Evolutionary conservation across 2,329 filamentous ascomycete genomes (phyloP), one percentile per base, ranked within the genome.

Genomic region (Sporothrix protearum): DNA sequence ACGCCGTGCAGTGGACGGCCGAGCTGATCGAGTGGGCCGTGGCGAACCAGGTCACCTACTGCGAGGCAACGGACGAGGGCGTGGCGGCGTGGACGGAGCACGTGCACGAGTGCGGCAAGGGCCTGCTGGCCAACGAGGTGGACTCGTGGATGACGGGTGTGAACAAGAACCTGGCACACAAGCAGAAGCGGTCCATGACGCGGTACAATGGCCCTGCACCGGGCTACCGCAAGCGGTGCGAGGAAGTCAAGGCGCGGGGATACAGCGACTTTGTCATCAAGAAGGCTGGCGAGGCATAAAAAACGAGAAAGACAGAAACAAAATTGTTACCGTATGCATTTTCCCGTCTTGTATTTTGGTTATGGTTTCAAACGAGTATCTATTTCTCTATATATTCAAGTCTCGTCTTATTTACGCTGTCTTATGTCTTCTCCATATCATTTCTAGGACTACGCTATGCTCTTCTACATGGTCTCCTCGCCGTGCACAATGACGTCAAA

Each of bases 101-200:
- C 78, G 85, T 87, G 1, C 76, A 81, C 30, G 79, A 83, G 3
- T 84, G 82, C 68, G 80, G 81, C 0, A 76, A 82, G 47, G 84
- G 84, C 0, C 72, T 83, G 10, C 74, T 87, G 33, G 79, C 80
- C 0, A 83, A 83, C 72, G 81, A 85, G 73, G 82, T 85, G 0
- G 84, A 87, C 73, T 82, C 80, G 1, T 87, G 85, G 85, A 86
- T 86, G 84, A 87, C 84, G 1, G 85, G 85, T 0, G 82, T 87
- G 1, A 87, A 87, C 73, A 84, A 80, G 73, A 86, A 86, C 71
- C 75, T 86, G 51, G 77, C 78, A 19, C 78, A 80, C 49, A 85
- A 85, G 78, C 79, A 82, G 74, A 81, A 80, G 73, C 78, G 84
- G 61, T 82, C 78, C 9, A 79, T 86, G 74, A 81, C 81, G 3